These are phyloP conservation scores for Trichoderma hamatum DNA, from an alignment of 2,329 filamentous ascomycete genomes.

Conservation along the genomic window DNA sequence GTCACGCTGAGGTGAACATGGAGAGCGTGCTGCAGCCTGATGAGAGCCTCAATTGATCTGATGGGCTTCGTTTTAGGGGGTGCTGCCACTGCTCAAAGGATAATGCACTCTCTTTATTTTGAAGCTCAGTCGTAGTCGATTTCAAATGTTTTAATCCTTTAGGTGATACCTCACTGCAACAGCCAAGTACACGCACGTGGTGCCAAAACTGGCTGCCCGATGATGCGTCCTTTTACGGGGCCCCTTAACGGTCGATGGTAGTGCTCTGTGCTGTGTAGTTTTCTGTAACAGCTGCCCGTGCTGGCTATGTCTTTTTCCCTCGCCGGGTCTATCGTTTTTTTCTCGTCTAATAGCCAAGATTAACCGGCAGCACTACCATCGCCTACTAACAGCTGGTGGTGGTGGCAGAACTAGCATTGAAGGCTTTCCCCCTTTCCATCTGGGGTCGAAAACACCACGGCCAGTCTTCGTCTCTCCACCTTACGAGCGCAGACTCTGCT, in stretches of 20 bases:
- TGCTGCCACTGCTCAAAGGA: not conserved
- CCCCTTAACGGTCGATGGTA: not conserved
- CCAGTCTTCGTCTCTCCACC: slow-evolving; percentile 1
- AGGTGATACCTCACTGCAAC: no score
- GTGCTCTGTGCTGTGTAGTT: not conserved
- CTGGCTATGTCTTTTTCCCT: not conserved
- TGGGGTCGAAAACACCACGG: slow-evolving; percentile 9
- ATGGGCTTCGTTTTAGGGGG: not conserved
- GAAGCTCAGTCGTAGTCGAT: no score
- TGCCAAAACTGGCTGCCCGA: not conserved
- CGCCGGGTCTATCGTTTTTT: not conserved
- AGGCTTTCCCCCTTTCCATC: not conserved
- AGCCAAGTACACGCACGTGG: not conserved
- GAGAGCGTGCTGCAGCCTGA: not conserved
- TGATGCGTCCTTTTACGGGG: not conserved
- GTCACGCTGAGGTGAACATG: not conserved
- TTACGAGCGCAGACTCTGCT: not conserved
- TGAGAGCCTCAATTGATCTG: not conserved
- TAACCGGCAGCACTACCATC: not conserved
- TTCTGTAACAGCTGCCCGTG: not conserved
- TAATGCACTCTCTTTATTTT: not conserved
- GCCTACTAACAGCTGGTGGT: not conserved
- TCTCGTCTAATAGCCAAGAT: not conserved
- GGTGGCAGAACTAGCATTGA: not conserved
- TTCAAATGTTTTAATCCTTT: not conserved